Evolutionary conservation across 805 yeast species (phyloP), one percentile per base, ranked within the genome.

Genomic region (Monosporozyma unispora): DNA sequence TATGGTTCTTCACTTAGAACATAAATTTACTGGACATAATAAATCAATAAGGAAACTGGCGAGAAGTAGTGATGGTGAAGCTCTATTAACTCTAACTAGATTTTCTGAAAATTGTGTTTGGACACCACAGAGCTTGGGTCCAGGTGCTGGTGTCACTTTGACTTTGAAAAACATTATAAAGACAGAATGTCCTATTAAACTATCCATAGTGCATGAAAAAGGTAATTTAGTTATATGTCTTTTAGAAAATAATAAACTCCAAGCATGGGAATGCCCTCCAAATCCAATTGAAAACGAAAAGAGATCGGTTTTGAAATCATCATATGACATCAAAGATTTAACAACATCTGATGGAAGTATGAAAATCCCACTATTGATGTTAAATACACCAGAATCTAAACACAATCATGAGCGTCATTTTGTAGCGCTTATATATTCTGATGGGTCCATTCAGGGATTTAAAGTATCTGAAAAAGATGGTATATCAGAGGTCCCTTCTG

Each of bases 21-120:
- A 81, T 53, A 81, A 84, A 55, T 78, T 83, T 48, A 87, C 95
- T 1, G 98, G 98, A 1, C 96, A 89, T 61, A 77, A 80, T 49
- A 89, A 89, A 60, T 86, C 96, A 0, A 81, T 90, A 21, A 79
- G 78, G 55, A 75, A 73, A 45, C 64, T 90, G 3, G 69, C 79
- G 16, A 78, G 89, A 57, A 84, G 95, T 1, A 69, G 79, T 6
- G 79, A 80, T 58, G 91, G 90, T 33, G 69, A 73, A 25, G 75
- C 84, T 0, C 62, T 82, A 52, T 62, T 84, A 10, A 77, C 88
- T 1, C 64, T 75, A 11, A 77, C 84, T 7, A 68, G 88, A 53
- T 84, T 81, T 56, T 54, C 59, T 5, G 76, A 76, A 41, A 80
- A 78, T 55, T 73, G 75, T 41, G 64, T 84, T 2, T 84, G 91